These are phyloP conservation scores for Rossbeevera mucosa DNA, from an alignment of 768 basidiomycete species.

Conservation along the genomic window DNA sequence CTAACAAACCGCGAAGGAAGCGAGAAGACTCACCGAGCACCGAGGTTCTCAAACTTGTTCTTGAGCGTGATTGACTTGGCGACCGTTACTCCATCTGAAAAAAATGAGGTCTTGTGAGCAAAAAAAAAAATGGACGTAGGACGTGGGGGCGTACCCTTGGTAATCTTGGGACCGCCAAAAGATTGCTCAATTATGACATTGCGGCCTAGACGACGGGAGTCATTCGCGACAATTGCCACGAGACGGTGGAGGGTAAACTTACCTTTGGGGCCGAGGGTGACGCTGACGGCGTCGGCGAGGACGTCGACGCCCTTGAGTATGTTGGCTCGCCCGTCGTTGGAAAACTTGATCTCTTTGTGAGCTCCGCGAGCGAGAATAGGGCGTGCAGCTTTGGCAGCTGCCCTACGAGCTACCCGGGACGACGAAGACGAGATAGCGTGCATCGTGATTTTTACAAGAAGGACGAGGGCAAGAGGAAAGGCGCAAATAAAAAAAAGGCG, in stretches of 20 bases:
- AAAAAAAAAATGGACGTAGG: neutral
- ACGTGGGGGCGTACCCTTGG: conserved; percentile 58
- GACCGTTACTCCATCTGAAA: conserved; percentile 94
- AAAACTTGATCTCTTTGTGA: conserved; percentile 97
- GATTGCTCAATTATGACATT: conserved; percentile 98
- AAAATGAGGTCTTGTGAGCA: neutral
- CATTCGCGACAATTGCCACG: conserved; percentile 6
- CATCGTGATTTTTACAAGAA: conserved; percentile 39
- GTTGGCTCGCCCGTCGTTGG: conserved; percentile 88
- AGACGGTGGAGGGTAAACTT: conserved; percentile 7
- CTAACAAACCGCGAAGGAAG: conserved; percentile 5
- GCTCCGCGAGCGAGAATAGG: conserved; percentile 61
- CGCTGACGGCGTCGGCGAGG: conserved; percentile 93
- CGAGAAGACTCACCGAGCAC: conserved; percentile 69
- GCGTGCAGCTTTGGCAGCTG: conserved; percentile 52
- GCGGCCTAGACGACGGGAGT: conserved; percentile 50
- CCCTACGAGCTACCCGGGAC: conserved; percentile 63
- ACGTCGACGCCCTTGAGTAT: conserved; percentile 96
- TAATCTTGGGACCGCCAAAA: conserved; percentile 89
- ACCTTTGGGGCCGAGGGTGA: conserved; percentile 97
- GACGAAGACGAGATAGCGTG: conserved; percentile 68
- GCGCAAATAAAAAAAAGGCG: conserved; percentile 12
- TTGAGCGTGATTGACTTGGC: conserved; percentile 92
- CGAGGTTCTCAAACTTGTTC: conserved; percentile 99
- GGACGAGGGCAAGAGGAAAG: conserved; percentile 3